Percentiles rank a stretch among this genome's conserved stretches.
Conservation (phyloP, 345 rosid species). For the Bruguiera sexangula region DNA sequence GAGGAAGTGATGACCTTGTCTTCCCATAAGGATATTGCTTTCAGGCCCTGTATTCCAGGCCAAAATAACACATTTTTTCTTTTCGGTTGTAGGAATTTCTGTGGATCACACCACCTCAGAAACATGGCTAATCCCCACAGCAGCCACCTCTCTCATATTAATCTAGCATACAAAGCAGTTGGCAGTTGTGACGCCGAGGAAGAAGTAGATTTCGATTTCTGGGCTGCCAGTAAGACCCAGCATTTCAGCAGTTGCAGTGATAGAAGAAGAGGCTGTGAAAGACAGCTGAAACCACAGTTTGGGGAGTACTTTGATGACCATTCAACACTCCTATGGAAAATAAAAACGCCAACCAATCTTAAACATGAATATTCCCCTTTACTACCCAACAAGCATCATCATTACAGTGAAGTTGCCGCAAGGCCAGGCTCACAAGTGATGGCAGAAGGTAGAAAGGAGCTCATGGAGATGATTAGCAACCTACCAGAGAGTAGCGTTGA, state of each 20-base stretch:
- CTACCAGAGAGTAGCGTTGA: conserved; percentile 51
- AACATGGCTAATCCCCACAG: conserved; percentile 13
- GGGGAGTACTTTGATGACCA: conserved; percentile 3
- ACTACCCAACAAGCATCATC: conserved; percentile 23
- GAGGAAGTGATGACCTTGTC: not conserved
- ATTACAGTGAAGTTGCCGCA: conserved; percentile 24
- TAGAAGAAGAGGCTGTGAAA: not conserved
- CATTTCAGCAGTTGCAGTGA: not conserved
- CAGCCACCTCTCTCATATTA: conserved; percentile 7
- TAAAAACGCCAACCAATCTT: not conserved
- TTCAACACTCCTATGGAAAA: not conserved
- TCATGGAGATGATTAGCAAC: conserved; percentile 49
- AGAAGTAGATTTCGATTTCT: conserved; percentile 41
- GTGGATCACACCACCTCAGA: not conserved
- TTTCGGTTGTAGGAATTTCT: not conserved
- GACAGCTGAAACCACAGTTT: conserved; percentile 4
- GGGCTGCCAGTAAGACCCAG: conserved; percentile 22
- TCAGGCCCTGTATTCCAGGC: no score
- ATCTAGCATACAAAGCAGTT: not conserved
- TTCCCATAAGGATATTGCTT: not conserved
- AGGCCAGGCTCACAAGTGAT: conserved; percentile 22
- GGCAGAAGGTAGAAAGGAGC: conserved; percentile 49
- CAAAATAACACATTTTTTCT: not conserved
- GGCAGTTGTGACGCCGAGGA: conserved; percentile 9
- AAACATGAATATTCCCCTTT: conserved; percentile 34